Percentiles rank a stretch among this genome's conserved stretches.
Conservation (phyloP, 495 filamentous ascomycete genomes). For the Neurospora tetraspora region DNA sequence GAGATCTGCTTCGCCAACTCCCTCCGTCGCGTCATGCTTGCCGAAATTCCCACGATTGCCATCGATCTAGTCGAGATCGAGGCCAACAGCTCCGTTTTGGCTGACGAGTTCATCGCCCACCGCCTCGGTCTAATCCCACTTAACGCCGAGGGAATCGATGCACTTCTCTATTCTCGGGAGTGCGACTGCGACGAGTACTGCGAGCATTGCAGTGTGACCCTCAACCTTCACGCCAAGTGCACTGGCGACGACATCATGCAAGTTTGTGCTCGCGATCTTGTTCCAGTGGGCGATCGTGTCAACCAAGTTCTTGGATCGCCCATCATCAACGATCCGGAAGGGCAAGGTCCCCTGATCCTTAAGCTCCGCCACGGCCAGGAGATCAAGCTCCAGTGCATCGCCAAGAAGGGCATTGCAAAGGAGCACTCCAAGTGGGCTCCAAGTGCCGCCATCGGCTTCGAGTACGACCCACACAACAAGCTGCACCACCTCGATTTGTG, state of each 20-base stretch:
- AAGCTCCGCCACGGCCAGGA: slow-evolving; percentile 85
- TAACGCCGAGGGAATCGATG: slow-evolving; percentile 70
- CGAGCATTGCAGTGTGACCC: slow-evolving; percentile 74
- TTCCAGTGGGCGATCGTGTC: slow-evolving; percentile 60
- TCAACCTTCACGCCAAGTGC: slow-evolving; percentile 75
- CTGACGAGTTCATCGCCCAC: slow-evolving; percentile 93
- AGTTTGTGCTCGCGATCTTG: slow-evolving; percentile 80
- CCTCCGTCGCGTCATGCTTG: slow-evolving; percentile 81
- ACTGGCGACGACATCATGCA: slow-evolving; percentile 73
- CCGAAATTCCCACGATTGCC: slow-evolving; percentile 89
- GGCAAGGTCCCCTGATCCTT: slow-evolving; percentile 70
- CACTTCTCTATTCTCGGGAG: slow-evolving; percentile 80
- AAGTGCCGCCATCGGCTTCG: slow-evolving; percentile 83
- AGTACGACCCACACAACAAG: slow-evolving; percentile 96
- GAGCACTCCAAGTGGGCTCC: slow-evolving; percentile 98
- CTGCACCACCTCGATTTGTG: slow-evolving; percentile 80
- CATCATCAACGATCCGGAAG: slow-evolving; percentile 73
- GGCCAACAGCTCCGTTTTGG: slow-evolving; percentile 83
- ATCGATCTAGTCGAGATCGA: slow-evolving; percentile 92
- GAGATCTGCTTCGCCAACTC: slow-evolving; percentile 91
- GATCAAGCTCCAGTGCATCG: slow-evolving; percentile 78
- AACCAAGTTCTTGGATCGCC: slow-evolving; percentile 56
- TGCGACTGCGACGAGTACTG: slow-evolving; percentile 94
- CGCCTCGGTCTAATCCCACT: slow-evolving; percentile 88
- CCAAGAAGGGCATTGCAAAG: slow-evolving; percentile 97